A percentile compares a stretch with the other conserved stretches of the same genome.
Conservation (phyloP, 2,329 filamentous ascomycete species). For the Endothia cerciana region DNA sequence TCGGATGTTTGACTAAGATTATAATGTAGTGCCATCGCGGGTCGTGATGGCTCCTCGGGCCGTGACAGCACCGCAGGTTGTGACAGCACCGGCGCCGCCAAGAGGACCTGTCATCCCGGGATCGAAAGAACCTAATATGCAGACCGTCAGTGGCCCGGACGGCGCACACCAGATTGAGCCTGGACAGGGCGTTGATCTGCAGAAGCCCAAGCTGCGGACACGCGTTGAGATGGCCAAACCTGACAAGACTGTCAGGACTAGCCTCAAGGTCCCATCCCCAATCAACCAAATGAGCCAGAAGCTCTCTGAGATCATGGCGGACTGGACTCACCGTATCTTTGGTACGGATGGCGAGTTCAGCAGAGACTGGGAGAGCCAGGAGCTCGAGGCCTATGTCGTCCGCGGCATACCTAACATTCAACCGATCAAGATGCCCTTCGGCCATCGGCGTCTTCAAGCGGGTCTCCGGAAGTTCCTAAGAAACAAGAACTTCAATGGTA, state of each 20-base stretch:
- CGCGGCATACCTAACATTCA: background rate
- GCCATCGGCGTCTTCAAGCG: conserved; percentile 21
- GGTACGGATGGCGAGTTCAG: conserved; percentile 20
- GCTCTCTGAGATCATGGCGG: conserved; percentile 3
- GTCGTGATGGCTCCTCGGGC: too few relatives aligned
- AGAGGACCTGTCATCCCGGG: too few relatives aligned
- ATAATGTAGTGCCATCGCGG: too few relatives aligned
- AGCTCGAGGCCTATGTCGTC: conserved; percentile 23
- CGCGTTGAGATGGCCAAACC: background rate
- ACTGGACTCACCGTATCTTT: conserved; percentile 20
- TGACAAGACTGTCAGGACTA: background rate
- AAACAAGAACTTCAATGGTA: too few relatives aligned
- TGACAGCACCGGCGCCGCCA: too few relatives aligned
- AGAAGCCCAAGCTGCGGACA: background rate
- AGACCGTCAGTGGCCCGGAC: too few relatives aligned
- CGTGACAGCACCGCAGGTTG: too few relatives aligned
- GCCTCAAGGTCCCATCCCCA: background rate
- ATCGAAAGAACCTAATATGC: too few relatives aligned
- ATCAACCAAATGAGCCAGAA: background rate
- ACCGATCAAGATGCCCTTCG: conserved; percentile 18
- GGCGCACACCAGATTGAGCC: background rate
- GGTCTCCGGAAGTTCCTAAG: conserved; percentile 13
- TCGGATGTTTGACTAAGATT: too few relatives aligned
- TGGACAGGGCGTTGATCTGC: background rate
- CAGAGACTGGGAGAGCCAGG: conserved; percentile 23